These are phyloP conservation scores for Paramecium sexaurelia DNA, from an alignment of 73 alveolate genomes.

Conservation along the genomic window DNA sequence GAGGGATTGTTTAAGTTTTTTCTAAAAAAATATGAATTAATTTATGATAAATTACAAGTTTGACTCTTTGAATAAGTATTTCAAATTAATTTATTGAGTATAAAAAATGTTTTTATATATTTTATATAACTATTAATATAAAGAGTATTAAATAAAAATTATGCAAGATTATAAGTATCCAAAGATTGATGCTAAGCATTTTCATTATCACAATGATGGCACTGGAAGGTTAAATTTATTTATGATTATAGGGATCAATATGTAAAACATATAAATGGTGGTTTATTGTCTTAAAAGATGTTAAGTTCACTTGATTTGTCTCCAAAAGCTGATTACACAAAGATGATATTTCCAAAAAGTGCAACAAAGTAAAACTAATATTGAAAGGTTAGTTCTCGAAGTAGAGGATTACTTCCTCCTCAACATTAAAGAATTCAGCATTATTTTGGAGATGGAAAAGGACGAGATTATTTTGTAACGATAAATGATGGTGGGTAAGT, in stretches of 20 bases:
- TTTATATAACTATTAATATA: neutral
- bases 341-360: slow-evolving; percentile 39
- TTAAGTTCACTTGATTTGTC: slow-evolving; percentile 23
- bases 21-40: neutral
- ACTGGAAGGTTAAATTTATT: slow-evolving; percentile 36
- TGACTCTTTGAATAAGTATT: neutral
- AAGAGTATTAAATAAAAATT: neutral
- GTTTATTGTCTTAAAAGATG: slow-evolving; percentile 47
- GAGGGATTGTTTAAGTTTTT: neutral
- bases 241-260: neutral
- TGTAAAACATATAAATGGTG: slow-evolving; percentile 41
- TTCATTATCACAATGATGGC: slow-evolving; percentile 59
- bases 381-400: neutral
- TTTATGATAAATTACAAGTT: neutral
- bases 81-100: neutral
- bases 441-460: slow-evolving; percentile 59
- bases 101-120: neutral
- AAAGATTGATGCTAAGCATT: slow-evolving; percentile 53
- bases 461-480: slow-evolving; percentile 46
- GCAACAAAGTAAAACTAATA: neutral
- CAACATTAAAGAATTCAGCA: slow-evolving; percentile 33
- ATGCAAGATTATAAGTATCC: slow-evolving; percentile 39
- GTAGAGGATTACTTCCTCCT: slow-evolving; percentile 14
- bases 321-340: neutral
- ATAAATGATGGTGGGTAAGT: slow-evolving; percentile 59